Evolutionary conservation across 169 alveolate genomes (phyloP), one percentile per base, ranked within the genome.

Genomic region (Cyclospora cayetanensis): DNA sequence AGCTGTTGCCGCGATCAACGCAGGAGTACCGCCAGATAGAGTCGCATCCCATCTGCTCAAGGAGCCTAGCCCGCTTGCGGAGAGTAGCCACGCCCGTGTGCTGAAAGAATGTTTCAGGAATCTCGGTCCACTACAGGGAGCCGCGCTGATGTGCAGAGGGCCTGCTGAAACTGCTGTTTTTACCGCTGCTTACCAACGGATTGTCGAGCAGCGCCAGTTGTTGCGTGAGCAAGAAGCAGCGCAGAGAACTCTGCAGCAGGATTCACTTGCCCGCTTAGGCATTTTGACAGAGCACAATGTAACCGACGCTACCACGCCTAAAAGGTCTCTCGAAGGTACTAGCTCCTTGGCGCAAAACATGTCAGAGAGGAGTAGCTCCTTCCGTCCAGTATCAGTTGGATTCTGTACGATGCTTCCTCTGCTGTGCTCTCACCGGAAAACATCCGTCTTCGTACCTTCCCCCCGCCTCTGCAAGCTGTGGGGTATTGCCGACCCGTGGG

Each of bases 401-500:
- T 27, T 79, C 42, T 50, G 46, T 9, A 29, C n/a, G 34, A 43
- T 79, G 89, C 72, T 79, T 15, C 89, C 89, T 25, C 27, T 79
- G 72, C 72, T 79, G 12, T 15, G 50, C 34, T 79, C 52, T 0
- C n/a, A 63, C 4, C 35, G 89, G 31, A 50, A 35, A 50, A 46
- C 27, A 43, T 20, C 42, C 4, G 46, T 39, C 68, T 79, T 55
- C 68, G 89, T 63, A 18, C 89, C 89, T 34, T 15, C 42, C 22
- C 89, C 89, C 25, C 37, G 35, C 27, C 89, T 79, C 74, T 79
- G 89, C 72, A 39, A 22, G 39, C 74, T 37, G 29, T 39, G 42
- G 31, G 89, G 89, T 5, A 25, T 79, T 34, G 74, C 89, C 18
- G 55, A 79, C 42, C 89, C 74, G 27, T 79, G 89, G 89, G 68